These are phyloP conservation scores for Sclerotinia nivalis DNA, from an alignment of 2,329 filamentous ascomycete species.

Conservation along the genomic window DNA sequence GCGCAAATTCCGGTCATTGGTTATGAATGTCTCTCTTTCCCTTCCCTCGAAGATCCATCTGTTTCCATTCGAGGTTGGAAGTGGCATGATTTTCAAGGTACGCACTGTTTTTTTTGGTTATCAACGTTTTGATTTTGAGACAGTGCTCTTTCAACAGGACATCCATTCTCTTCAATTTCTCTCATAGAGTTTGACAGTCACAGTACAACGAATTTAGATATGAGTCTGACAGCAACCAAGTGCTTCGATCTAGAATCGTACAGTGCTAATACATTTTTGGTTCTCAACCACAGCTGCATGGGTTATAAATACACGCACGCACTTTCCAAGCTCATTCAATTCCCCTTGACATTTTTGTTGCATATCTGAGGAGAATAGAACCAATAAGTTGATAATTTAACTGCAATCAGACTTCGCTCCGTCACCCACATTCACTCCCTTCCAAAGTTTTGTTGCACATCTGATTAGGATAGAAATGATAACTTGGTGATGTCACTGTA, in stretches of 20 bases:
- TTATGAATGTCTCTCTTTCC: neutral
- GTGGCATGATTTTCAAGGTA: neutral
- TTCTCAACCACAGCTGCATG: neutral
- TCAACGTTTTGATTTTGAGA: neutral
- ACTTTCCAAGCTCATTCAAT: neutral
- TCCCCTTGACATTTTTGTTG: neutral
- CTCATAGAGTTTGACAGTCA: neutral
- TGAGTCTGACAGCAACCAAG: neutral
- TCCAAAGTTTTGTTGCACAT: neutral
- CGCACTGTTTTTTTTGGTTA: neutral
- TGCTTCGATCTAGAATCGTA: neutral
- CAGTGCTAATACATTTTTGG: too few relatives aligned
- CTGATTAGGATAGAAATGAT: neutral
- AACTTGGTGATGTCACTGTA: neutral
- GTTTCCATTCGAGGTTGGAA: neutral
- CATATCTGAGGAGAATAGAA: neutral
- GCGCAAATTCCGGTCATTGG: neutral
- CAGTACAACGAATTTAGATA: neutral
- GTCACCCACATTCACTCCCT: neutral
- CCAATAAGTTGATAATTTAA: neutral
- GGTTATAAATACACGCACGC: neutral
- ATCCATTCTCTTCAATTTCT: neutral
- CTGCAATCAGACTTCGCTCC: neutral
- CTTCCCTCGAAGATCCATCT: neutral
- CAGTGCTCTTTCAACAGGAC: neutral